Evolutionary conservation across 1,284 basidiomycete genomes (phyloP), one percentile per base, ranked within the genome.

Genomic region (Neonothopanus nambi): DNA sequence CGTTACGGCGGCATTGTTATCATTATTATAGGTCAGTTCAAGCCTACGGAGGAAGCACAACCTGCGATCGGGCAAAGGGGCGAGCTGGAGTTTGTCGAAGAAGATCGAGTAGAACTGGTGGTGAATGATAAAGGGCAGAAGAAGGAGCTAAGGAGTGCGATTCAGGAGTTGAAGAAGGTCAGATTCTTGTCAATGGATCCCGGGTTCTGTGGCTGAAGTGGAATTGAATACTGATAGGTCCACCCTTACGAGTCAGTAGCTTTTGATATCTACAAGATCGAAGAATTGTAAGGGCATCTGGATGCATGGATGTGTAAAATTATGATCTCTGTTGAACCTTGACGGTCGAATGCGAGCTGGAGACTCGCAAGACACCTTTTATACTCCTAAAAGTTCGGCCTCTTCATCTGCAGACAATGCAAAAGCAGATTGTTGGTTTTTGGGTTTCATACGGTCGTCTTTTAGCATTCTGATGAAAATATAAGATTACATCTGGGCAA

Each of bases 211-310:
- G n/a, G 18, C 5, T 23, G 21, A 7, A 15, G 18, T 6, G 35
- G n/a, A n/a, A n/a, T n/a, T n/a, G 30, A 33, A 2, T 3, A 8
- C 8, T 9, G 9, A 20, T 55, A 82, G 79, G 70, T 76, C 8
- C 81, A 82, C 64, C 80, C 79, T 13, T 82, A 83, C 58, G 80
- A 83, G 65, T 76, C 81, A 62, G 78, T 81, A 48, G 78, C 76
- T 5, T 82, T 79, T 55, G 79, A 82, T 57, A 76, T 84, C 4
- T 79, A 82, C 63, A 76, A 71, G 37, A 61, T 79, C 3, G 76
- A 81, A 63, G 70, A 75, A 51, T 66, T 78, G 51, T 78, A 62
- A 71, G 41, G 26, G 24, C 12, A 43, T 12, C 5, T 21, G 21
- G 13, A 43, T 18, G 9, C 18, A 18, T 17, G 26, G 41, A 9